Conservation (phyloP, 495 filamentous ascomycete genomes). For the Tuber aestivum region DNA sequence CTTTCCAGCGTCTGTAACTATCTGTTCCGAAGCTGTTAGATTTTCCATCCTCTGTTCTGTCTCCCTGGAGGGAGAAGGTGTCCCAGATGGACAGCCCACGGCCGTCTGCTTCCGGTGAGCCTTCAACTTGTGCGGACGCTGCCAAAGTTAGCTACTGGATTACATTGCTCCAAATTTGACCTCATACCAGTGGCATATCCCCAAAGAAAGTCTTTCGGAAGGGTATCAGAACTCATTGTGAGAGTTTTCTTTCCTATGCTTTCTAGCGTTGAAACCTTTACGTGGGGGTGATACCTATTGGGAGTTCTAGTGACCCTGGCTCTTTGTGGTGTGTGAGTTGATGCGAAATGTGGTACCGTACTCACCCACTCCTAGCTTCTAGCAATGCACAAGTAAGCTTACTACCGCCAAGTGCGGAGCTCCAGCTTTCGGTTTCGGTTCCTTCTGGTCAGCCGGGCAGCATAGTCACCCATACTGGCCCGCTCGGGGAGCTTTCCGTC, state of each 20-base stretch:
- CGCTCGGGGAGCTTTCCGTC: too few species aligned
- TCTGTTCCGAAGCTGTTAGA: conserved; percentile 62
- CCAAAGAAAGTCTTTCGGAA: conserved; percentile 73
- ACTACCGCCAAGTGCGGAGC: too few species aligned
- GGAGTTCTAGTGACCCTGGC: too few species aligned
- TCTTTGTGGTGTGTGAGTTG: too few species aligned
- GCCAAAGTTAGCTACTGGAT: conserved; percentile 2
- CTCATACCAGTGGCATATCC: conserved; percentile 65
- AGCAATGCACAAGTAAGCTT: too few species aligned
- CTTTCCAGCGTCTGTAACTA: conserved; percentile 61
- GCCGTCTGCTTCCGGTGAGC: conserved; percentile 60
- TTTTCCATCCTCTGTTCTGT: conserved; percentile 46
- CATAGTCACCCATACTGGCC: too few species aligned
- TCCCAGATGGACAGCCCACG: conserved; percentile 73
- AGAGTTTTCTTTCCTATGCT: background rate
- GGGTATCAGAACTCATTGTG: conserved; percentile 28
- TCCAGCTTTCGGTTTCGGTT: too few species aligned
- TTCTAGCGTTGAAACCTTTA: too few species aligned
- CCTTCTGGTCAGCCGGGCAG: too few species aligned
- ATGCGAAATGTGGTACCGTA: too few species aligned
- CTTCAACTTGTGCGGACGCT: conserved; percentile 58
- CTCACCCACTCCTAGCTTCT: too few species aligned
- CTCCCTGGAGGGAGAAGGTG: conserved; percentile 64
- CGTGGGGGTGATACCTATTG: too few species aligned
- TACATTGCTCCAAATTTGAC: background rate